Evolutionary conservation across 140 eudicot genomes (phyloP).

Genomic region (Erigeron philadelphicus): DNA sequence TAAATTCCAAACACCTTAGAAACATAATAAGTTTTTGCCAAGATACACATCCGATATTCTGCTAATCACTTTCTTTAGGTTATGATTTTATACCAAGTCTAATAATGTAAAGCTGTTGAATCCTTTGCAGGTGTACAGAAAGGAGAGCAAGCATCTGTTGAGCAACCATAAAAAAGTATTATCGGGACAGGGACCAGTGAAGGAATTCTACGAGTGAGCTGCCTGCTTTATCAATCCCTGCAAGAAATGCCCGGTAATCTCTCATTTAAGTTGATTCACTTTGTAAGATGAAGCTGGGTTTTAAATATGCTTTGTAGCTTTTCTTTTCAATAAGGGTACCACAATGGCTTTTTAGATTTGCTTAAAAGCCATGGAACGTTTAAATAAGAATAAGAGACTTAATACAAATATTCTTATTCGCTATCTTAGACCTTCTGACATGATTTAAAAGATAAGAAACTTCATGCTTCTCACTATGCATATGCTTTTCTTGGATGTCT

Average conservation of each 20-base stretch:
- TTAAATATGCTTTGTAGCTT: neutral
- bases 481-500: neutral
- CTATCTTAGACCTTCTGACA: conserved; percentile 38
- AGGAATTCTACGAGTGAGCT: conserved; percentile 98
- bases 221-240: conserved; percentile 85
- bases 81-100: neutral
- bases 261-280: conserved; percentile 10
- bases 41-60: neutral
- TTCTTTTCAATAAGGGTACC: neutral
- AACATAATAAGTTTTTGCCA: neutral
- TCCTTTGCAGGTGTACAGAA: conserved; percentile 33
- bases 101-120: neutral
- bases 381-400: conserved; percentile 74
- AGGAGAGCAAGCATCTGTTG: conserved; percentile 29
- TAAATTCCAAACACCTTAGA: neutral
- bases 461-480: too few species aligned
- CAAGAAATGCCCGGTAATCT: conserved; percentile 56
- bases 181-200: conserved; percentile 97
- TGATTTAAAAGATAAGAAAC: too few species aligned
- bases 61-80: neutral
- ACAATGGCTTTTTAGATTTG: conserved; percentile 52
- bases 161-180: conserved; percentile 74
- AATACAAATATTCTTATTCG: conserved; percentile 88
- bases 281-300: neutral
- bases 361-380: conserved; percentile 71